Evolutionary conservation across 164 flowering plant species (phyloP), one percentile per base, ranked within the genome.

Genomic region (Magnolia sinica): DNA sequence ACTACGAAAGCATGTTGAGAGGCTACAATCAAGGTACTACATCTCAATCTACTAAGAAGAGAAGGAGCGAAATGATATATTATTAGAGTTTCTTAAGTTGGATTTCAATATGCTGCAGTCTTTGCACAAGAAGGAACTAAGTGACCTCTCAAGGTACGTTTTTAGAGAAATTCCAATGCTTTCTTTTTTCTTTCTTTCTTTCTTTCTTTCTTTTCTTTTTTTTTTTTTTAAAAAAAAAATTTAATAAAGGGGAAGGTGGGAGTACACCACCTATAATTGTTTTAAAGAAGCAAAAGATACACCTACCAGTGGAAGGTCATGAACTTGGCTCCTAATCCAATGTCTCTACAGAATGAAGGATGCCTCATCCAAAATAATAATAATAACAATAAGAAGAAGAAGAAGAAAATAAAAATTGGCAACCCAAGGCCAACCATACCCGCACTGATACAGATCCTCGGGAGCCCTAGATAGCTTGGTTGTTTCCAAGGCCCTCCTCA

Each of bases 71-170:
- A 73, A 66, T 50, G 50, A 75, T 50, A 3, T 27, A 8, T 8
- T 82, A 20, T 7, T 69, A 31, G 74, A 76, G 50, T 68, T 76
- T 27, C 64, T 78, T 16, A 73, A 65, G 66, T 52, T 70, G 18
- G 69, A 73, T 71, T 73, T 79, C 64, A 70, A 83, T 70, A 9
- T 70, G 3, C 6, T 82, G 6, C 86, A 84, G 37, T 1, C 63
- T 8, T 13, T 78, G 55, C 81, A 85, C 71, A 76, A 61, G 16
- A 64, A 73, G 4, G 87, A 85, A 64, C 64, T 84, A 0, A 18
- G 68, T 2, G 59, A 65, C 0, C 8, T 82, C 24, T 7, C 78
- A 29, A 65, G 37, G 83, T 81, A 76, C 61, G 80, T 37, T 37
- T 37, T 37, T 3, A 37, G 45, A 37, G 45, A 3, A 37, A 37